phyloP scores from a whole-genome alignment of 2,329 filamentous ascomycete species.

The Ceratocystis smalleyi region DNA sequence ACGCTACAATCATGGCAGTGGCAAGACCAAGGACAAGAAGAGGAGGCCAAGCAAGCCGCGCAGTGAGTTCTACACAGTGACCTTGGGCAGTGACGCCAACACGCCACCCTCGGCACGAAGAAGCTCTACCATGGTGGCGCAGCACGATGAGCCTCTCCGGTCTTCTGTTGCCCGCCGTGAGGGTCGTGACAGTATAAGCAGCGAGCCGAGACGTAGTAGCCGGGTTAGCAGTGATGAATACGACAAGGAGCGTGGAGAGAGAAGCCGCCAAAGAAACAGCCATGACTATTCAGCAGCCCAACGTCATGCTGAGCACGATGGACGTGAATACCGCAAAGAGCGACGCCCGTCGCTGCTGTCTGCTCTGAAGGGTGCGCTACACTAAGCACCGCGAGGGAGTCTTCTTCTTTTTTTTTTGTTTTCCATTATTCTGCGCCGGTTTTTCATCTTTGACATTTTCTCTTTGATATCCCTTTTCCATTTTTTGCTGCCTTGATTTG shows the following conservation, averaged over 20 bases:
- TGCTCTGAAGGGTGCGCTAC: conserved; percentile 43
- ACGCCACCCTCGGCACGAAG: conserved; percentile 14
- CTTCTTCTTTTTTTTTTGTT: not conserved
- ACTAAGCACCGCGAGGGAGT: conserved; percentile 34
- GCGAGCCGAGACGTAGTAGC: conserved; percentile 24
- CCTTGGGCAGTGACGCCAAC: conserved; percentile 1
- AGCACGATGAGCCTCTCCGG: conserved; percentile 4
- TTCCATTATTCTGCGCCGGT: not conserved
- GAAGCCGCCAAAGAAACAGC: not conserved
- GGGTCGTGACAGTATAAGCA: conserved; percentile 25
- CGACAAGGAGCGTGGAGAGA: not conserved
- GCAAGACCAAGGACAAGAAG: not conserved
- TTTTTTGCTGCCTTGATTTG: not conserved
- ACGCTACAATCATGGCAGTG: conserved; percentile 21
- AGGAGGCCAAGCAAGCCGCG: not conserved
- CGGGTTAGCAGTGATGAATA: conserved; percentile 3
- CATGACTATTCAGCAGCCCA: conserved; percentile 20
- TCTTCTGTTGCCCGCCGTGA: conserved; percentile 10
- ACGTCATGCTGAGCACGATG: conserved; percentile 24
- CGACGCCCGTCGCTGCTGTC: conserved; percentile 41
- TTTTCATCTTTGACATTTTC: no score
- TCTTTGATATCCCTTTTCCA: no score
- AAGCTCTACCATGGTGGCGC: not conserved
- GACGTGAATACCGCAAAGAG: conserved; percentile 20
- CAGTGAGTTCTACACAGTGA: conserved; percentile 19